Evolutionary conservation across 202 grass and related monocot species (phyloP), one percentile per base, ranked within the genome.

Genomic region (Dendrocalamus latiflorus): DNA sequence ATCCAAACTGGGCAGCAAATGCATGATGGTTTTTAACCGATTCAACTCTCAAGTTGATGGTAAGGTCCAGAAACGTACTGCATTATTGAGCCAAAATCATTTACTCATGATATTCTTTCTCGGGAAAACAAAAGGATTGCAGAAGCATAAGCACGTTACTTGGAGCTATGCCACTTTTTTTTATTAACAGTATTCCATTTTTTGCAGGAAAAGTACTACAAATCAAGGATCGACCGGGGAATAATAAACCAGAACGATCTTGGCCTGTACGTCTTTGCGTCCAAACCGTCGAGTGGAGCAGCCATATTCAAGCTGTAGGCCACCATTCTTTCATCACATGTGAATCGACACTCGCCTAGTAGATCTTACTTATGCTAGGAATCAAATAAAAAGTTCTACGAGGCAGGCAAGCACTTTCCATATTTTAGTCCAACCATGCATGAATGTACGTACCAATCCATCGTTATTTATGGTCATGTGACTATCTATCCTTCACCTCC

Each of bases 221-320:
- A 98, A 55, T 90, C 83, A 13, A 90, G 96, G 88, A 89, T 98
- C 25, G 81, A 95, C 15, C 64, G 87, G 45, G 91, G 96, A 51
- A 25, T 98, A 26, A 89, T 98, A 50, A 85, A 82, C 54, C 83
- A 91, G 80, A 80, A 64, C 4, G 85, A 98, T 48, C 83, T 98
- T 9, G 93, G 89, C 11, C 85, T 93, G 9, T 95, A 95, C 41
- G 80, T 98, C 16, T 98, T 98, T 8, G 93, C 96, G 8, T 98
- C 96, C 4, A 98, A 93, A 81, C 96, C 96, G 26, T 98, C 96
- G 21, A 98, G 96, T 60, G 96, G 93, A n/a, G 93, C 96, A 39
- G 91, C 96, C 77, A 90, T 98, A 86, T 73, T 98, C 36, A 98
- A 84, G 72, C 76, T 93, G 76, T 95, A 89, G 68, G 45, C 75